Evolutionary conservation across 805 yeast genomes (phyloP).

Genomic region (Komagataella kurtzmanii): DNA sequence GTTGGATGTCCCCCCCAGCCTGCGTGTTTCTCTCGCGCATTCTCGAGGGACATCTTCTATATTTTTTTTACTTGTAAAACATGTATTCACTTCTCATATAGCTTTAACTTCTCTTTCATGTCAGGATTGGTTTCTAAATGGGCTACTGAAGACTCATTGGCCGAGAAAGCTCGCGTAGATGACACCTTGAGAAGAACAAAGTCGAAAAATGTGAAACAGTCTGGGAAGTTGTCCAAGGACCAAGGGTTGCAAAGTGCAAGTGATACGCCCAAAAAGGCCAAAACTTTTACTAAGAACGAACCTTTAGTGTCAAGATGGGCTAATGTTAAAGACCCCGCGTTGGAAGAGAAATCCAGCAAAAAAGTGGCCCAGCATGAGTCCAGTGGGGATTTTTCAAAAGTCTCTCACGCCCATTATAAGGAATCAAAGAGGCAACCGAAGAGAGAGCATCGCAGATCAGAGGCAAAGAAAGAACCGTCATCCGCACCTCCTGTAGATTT

Average conservation of each 20-base stretch:
- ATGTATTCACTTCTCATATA: neutral
- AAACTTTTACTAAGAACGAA: neutral
- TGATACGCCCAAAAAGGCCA: neutral
- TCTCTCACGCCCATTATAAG: neutral
- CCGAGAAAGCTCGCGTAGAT: neutral
- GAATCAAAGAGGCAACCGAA: neutral
- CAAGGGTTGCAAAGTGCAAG: neutral
- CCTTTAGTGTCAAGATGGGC: neutral
- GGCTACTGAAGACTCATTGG: neutral
- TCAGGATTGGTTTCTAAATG: neutral
- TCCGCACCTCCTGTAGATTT: neutral
- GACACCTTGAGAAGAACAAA: neutral
- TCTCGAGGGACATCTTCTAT: neutral
- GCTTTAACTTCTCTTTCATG: neutral
- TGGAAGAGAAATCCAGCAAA: neutral
- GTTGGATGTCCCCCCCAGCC: neutral
- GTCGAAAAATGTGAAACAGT: neutral
- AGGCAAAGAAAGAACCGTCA: neutral
- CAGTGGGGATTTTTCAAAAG: neutral
- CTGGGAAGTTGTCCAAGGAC: neutral
- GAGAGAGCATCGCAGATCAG: neutral
- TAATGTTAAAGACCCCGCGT: neutral
- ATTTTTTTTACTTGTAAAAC: neutral
- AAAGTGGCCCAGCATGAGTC: neutral
- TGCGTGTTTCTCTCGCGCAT: neutral